Evolutionary conservation across 164 flowering plant species (phyloP), one percentile per base, ranked within the genome.

Genomic region (Magnolia kwangsiensis): DNA sequence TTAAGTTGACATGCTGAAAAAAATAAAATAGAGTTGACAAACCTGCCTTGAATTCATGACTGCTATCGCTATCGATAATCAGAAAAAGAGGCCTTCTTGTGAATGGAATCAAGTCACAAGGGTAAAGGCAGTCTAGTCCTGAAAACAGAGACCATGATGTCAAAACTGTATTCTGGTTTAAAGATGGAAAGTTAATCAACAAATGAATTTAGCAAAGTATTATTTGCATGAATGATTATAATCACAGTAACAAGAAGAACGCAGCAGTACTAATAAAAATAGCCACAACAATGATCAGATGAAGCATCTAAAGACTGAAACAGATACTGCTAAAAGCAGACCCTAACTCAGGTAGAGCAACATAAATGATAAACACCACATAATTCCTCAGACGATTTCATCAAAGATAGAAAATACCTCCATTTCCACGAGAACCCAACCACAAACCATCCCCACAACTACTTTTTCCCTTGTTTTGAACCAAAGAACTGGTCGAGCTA

Each of bases 21-120:
- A 37, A 37, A 2, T 3, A 75, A 51, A 73, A 49, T 51, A 67
- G 81, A 72, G 80, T 63, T 66, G 67, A 76, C 75, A 78, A 80
- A 80, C 91, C 83, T 88, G 81, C 99, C 98, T 92, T 93, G 82
- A 94, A 96, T 74, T 87, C 86, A 76, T 87, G 85, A 78, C 98
- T 92, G 80, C 79, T 77, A n/a, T 92, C 96, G 79, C 98, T 89
- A 80, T 96, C 98, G 83, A 96, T 83, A 69, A 96, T 82, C 65
- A 96, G 63, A 77, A 94, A 89, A 69, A 94, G 89, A 61, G 99
- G 98, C 81, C 87, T 88, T 85, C 99, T 91, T 76, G 99, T 94
- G 82, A 96, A 96, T 68, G 99, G 99, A 77, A 92, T 77, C 70
- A 96, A 79, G 82, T 96, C 99, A 78, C 79, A 84, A 20, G 99